These are phyloP conservation scores for Chytriomyces sp. DNA, from an alignment of 192 early-diverging fungal species.

Conservation along the genomic window DNA sequence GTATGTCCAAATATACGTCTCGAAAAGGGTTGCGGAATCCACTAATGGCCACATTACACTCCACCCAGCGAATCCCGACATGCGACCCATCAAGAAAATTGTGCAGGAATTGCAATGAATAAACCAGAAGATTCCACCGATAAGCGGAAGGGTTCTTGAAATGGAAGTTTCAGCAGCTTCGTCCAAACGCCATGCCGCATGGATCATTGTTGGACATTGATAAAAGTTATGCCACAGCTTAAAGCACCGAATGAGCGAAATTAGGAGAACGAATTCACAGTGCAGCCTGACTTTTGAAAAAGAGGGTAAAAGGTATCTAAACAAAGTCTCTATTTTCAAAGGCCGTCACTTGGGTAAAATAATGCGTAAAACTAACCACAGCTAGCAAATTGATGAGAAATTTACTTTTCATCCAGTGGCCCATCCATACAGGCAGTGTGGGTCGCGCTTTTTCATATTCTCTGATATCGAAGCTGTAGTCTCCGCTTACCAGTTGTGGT, in stretches of 20 bases:
- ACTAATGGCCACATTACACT: background rate
- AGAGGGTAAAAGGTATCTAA: background rate
- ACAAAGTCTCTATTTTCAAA: slow-evolving; percentile 8
- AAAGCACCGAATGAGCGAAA: background rate
- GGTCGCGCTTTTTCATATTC: slow-evolving; percentile 23
- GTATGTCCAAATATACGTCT: slow-evolving; percentile 3
- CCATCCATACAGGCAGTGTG: background rate
- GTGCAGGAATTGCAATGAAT: slow-evolving; percentile 38
- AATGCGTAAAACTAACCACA: background rate
- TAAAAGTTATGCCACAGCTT: slow-evolving; percentile 6
- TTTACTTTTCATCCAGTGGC: background rate
- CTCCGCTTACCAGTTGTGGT: background rate
- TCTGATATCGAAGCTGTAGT: background rate
- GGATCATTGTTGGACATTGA: background rate
- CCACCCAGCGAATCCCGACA: slow-evolving; percentile 9
- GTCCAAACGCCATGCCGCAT: background rate
- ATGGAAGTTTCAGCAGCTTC: background rate
- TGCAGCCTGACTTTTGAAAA: background rate
- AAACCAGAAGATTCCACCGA: slow-evolving; percentile 20
- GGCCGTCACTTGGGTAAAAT: background rate
- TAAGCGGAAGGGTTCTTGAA: slow-evolving; percentile 2
- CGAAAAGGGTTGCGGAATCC: background rate
- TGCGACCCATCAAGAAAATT: slow-evolving; percentile 12
- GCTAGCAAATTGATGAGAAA: slow-evolving; percentile 2
- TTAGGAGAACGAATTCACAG: background rate